phyloP scores from a whole-genome alignment of 352 stramenopile genomes.

The Globisporangium perplexum region DNA sequence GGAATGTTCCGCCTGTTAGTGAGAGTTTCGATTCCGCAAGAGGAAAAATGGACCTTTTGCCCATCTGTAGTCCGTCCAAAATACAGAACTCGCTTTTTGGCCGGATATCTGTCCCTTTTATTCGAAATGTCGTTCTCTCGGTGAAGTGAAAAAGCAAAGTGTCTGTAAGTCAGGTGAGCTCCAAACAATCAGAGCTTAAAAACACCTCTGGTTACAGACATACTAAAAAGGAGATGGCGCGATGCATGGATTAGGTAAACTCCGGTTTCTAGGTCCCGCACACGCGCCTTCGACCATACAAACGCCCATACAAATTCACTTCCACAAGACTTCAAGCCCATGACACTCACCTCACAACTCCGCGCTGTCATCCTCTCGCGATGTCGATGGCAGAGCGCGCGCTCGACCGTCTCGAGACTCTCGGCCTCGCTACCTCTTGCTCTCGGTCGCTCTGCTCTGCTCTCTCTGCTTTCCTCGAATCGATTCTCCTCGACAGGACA shows the following conservation, averaged over 20 bases:
- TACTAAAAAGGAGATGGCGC: not conserved
- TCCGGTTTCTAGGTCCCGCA: not conserved
- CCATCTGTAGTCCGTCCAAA: not conserved
- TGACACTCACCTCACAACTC: not conserved
- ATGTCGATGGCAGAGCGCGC: too few relatives aligned
- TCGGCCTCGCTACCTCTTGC: too few relatives aligned
- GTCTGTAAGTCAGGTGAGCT: not conserved
- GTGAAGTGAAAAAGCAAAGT: not conserved
- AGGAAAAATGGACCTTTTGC: not conserved
- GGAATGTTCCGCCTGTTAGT: not conserved
- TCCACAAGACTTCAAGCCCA: not conserved
- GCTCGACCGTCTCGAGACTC: too few relatives aligned
- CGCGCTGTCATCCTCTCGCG: not conserved
- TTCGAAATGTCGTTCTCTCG: not conserved
- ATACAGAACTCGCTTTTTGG: conserved; percentile 2
- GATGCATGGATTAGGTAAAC: not conserved
- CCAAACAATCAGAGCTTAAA: too few relatives aligned
- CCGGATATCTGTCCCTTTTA: conserved; percentile 1
- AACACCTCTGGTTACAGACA: not conserved
- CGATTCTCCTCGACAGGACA: too few relatives aligned
- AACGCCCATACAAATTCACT: not conserved
- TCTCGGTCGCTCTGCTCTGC: too few relatives aligned
- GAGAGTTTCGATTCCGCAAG: not conserved
- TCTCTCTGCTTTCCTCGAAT: too few relatives aligned
- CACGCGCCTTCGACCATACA: not conserved